Conservation (phyloP, 768 basidiomycete genomes). For the Russula sp. region DNA sequence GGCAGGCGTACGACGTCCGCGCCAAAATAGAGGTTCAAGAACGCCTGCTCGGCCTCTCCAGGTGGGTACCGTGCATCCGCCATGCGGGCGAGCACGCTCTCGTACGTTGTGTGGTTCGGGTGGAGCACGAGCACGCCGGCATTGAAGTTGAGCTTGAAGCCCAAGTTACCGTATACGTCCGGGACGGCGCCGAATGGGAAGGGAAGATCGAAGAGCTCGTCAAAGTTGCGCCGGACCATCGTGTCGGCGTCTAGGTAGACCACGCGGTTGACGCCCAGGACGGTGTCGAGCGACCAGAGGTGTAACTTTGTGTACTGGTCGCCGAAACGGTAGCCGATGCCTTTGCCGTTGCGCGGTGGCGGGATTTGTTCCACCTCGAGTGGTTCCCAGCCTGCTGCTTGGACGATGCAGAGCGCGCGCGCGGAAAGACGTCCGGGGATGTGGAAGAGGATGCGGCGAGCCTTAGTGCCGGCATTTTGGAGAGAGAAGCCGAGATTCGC, state of each 20-base stretch:
- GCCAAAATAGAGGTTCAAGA: slow-evolving; percentile 42
- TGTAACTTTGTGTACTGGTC: slow-evolving; percentile 48
- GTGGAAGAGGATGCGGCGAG: slow-evolving; percentile 38
- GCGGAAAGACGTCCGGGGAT: slow-evolving; percentile 40
- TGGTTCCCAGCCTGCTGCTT: slow-evolving; percentile 41
- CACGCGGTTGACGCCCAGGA: slow-evolving; percentile 35
- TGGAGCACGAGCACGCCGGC: slow-evolving; percentile 40
- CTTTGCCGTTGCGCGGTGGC: slow-evolving; percentile 42
- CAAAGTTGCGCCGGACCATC: slow-evolving; percentile 43
- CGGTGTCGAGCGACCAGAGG: slow-evolving; percentile 41
- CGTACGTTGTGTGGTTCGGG: slow-evolving; percentile 35
- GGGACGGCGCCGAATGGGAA: slow-evolving; percentile 45
- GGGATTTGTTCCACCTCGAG: slow-evolving; percentile 39
- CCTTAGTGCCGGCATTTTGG: slow-evolving; percentile 36
- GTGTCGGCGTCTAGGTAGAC: slow-evolving; percentile 48
- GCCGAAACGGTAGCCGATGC: slow-evolving; percentile 38
- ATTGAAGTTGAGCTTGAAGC: slow-evolving; percentile 41
- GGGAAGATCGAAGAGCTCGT: slow-evolving; percentile 45
- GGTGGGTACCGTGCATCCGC: slow-evolving; percentile 41
- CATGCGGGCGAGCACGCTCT: slow-evolving; percentile 39
- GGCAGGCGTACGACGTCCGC: slow-evolving; percentile 38
- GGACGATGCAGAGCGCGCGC: slow-evolving; percentile 41
- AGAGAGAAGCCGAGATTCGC: slow-evolving; percentile 38
- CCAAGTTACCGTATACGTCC: slow-evolving; percentile 39
- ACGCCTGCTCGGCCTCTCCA: slow-evolving; percentile 45